Evolutionary conservation across 2,329 filamentous ascomycete genomes (phyloP).

Genomic region (Mycogone perniciosa): DNA sequence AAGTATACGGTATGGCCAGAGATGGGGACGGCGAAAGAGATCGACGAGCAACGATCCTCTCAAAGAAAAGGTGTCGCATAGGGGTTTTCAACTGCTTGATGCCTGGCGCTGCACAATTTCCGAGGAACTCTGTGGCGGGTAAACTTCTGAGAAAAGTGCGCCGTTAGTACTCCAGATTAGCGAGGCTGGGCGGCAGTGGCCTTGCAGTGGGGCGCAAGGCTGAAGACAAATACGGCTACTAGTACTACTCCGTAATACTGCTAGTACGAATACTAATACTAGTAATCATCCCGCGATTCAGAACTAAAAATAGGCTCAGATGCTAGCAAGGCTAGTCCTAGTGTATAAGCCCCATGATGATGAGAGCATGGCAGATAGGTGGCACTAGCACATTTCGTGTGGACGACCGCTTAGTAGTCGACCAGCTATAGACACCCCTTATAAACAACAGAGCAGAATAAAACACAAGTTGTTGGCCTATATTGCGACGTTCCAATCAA

Average conservation of each 20-base stretch:
- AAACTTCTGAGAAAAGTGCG: neutral
- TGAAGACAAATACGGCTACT: neutral
- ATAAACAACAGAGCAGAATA: slow-evolving; percentile 15
- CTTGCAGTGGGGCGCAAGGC: slow-evolving; percentile 2
- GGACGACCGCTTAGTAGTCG: slow-evolving; percentile 14
- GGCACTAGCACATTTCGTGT: slow-evolving; percentile 16
- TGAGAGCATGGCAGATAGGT: too few species aligned
- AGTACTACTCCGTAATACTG: neutral
- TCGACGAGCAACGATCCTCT: slow-evolving; percentile 1
- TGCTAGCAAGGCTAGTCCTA: too few species aligned
- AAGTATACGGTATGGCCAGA: slow-evolving; percentile 1
- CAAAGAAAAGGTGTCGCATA: slow-evolving; percentile 5
- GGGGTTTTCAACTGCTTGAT: neutral
- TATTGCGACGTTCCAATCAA: slow-evolving; percentile 5
- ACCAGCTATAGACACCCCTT: slow-evolving; percentile 18
- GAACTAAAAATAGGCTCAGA: too few species aligned
- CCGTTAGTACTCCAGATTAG: neutral
- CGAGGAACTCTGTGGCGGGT: neutral
- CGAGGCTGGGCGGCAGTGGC: neutral
- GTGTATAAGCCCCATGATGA: too few species aligned
- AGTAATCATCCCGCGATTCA: too few species aligned
- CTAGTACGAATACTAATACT: too few species aligned
- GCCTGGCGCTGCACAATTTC: neutral
- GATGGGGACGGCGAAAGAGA: slow-evolving; percentile 1
- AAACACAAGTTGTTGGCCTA: slow-evolving; percentile 14